phyloP scores from a whole-genome alignment of 305 asterid species.

The Rubia peregrina region DNA sequence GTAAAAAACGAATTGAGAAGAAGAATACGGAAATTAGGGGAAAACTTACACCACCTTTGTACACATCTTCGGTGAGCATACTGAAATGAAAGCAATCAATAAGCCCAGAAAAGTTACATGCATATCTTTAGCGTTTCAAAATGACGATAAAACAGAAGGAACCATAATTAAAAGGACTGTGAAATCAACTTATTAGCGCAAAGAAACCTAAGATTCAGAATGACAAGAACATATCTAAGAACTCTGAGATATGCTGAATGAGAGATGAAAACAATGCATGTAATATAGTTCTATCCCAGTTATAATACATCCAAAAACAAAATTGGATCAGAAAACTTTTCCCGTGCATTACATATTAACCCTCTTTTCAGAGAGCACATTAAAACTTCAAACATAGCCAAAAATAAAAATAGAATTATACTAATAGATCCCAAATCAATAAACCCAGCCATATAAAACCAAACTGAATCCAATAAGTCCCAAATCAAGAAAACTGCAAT shows the following conservation, averaged over 20 bases:
- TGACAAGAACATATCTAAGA: neutral
- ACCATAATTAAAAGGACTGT: neutral
- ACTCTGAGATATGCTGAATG: neutral
- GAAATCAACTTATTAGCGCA: neutral
- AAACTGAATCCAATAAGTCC: neutral
- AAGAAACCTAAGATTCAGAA: neutral
- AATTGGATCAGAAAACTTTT: neutral
- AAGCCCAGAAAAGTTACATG: slow-evolving; percentile 8
- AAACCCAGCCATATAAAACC: neutral
- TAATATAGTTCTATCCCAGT: neutral
- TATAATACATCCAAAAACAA: neutral
- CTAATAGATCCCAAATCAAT: neutral
- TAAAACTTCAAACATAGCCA: neutral
- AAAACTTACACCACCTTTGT: slow-evolving; percentile 50
- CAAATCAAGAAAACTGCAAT: neutral
- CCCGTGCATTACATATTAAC: neutral
- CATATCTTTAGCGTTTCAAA: neutral
- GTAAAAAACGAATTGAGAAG: too few relatives aligned
- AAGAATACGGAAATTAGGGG: too few relatives aligned
- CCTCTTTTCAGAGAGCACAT: neutral
- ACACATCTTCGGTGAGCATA: slow-evolving; percentile 93
- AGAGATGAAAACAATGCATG: neutral
- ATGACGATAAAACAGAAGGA: neutral
- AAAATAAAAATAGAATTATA: too few relatives aligned
- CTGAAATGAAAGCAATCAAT: slow-evolving; percentile 34